Evolutionary conservation across 371 early-diverging fungal genomes (phyloP).

Genomic region (Actinomortierella ambigua): DNA sequence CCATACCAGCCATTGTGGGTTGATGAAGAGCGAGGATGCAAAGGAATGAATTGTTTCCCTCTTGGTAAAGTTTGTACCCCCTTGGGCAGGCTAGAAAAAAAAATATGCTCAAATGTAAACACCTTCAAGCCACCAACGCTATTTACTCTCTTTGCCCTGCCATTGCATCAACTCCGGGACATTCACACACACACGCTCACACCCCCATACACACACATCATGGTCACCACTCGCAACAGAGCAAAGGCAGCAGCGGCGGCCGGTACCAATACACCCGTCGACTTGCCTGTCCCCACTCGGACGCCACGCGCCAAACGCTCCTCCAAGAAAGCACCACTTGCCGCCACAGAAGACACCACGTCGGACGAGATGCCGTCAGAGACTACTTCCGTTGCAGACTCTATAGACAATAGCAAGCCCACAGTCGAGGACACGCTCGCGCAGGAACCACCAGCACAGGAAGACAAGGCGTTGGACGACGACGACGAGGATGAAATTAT

Average conservation of each 20-base stretch:
- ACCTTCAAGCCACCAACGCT: too few relatives aligned
- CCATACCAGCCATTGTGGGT: too few relatives aligned
- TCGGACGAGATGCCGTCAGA: conserved; percentile 1
- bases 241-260: conserved; percentile 12
- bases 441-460: conserved; percentile 2
- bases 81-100: too few relatives aligned
- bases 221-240: conserved; percentile 34
- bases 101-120: too few relatives aligned
- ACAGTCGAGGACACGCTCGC: conserved; percentile 13
- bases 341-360: not conserved
- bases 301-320: conserved; percentile 11
- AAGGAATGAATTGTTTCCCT: too few relatives aligned
- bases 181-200: too few relatives aligned
- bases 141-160: too few relatives aligned
- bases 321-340: conserved; percentile 4
- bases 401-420: conserved; percentile 12
- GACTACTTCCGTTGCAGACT: conserved; percentile 21
- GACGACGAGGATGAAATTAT: conserved; percentile 1
- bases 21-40: too few relatives aligned
- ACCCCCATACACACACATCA: not conserved
- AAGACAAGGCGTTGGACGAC: too few relatives aligned
- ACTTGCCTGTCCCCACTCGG: conserved; percentile 13
- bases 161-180: too few relatives aligned
- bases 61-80: too few relatives aligned
- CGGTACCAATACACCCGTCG: not conserved